phyloP scores from a whole-genome alignment of 2,329 filamentous ascomycete genomes.

The Hirsutella minnesotensis region DNA sequence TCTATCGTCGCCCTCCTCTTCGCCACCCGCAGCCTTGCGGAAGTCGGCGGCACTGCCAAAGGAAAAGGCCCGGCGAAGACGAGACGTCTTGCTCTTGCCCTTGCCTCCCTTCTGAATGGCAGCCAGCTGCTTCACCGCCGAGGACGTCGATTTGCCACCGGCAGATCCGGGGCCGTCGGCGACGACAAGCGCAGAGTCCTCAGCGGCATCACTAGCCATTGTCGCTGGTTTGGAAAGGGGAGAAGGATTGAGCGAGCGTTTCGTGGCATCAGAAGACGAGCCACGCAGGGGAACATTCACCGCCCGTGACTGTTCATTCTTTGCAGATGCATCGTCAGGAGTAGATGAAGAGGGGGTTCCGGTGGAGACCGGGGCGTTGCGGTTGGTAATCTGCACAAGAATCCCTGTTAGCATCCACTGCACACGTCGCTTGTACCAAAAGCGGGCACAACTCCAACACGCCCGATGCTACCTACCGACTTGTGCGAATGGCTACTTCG shows the following conservation, averaged over 20 bases:
- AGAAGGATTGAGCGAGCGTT: slow-evolving; percentile 55
- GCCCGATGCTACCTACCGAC: slow-evolving; percentile 43
- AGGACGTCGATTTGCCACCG: slow-evolving; percentile 39
- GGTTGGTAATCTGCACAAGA: slow-evolving; percentile 45
- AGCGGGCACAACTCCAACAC: slow-evolving; percentile 26
- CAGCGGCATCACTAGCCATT: slow-evolving; percentile 42
- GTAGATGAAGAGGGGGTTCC: slow-evolving; percentile 37
- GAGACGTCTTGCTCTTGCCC: slow-evolving; percentile 73
- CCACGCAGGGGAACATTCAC: slow-evolving; percentile 49
- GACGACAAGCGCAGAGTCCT: slow-evolving; percentile 21
- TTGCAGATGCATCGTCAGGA: slow-evolving; percentile 33
- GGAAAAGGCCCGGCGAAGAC: slow-evolving; percentile 83
- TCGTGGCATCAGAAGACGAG: slow-evolving; percentile 54
- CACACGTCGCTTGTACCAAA: slow-evolving; percentile 22
- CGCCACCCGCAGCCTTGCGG: slow-evolving; percentile 58
- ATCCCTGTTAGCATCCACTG: slow-evolving; percentile 34
- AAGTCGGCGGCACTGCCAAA: slow-evolving; percentile 94
- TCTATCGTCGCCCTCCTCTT: slow-evolving; percentile 27
- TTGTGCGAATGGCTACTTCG: slow-evolving; percentile 49
- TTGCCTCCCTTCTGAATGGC: slow-evolving; percentile 74
- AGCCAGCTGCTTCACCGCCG: slow-evolving; percentile 72
- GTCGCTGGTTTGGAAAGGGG: slow-evolving; percentile 61
- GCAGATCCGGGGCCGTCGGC: slow-evolving; percentile 22
- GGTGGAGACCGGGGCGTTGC: slow-evolving; percentile 40
- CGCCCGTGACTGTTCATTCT: slow-evolving; percentile 40